Base-by-base conservation (phyloP, 352 stramenopile species). In the Globisporangium ultimum region DNA sequence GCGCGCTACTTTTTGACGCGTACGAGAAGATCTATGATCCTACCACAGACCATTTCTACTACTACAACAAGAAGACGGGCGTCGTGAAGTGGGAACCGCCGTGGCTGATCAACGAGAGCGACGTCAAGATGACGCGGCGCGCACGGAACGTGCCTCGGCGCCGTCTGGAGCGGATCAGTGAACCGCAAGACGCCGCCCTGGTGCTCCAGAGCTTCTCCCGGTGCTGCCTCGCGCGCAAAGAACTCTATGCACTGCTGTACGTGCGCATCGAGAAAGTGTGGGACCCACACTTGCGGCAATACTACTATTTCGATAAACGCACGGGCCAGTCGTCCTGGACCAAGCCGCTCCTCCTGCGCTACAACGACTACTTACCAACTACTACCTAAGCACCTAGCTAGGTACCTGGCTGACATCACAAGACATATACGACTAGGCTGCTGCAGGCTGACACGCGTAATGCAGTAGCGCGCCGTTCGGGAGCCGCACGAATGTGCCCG, bases 221-320 rank as follows among this genome's bases (percentile, higher is more conserved):
- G 45, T 82, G 75, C 36, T 74, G 64, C 14, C 36, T 60, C 11
- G 81, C 80, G 10, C 70, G 75, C 21, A 75, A 84, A n/a, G 56
- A 81, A 38, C 68, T 89, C 12, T 64, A 81, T 17, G 57, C 49
- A 1, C 48, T 76, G 46, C 60, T 92, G 17, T 53, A 71, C 24
- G 53, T 60, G 18, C 82, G 80, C 28, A 80, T 93, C 20, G 69
- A 91, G 24, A 89, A 88, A 70, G 66, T 92, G 10, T 91, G 74
- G 58, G 84, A 92, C 53, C 66, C 74, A 4, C 67, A 87, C 22
- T 79, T 67, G 50, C 72, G 76, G 54, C 76, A 84, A 43, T 91
- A 79, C 52, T 93, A 91, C 69, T 93, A 93, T 71, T 93, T 89
- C 66, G 82, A 93, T 74, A 81, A 78, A 61, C 67, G 76, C 55